Percentiles rank a stretch among this genome's conserved stretches.
Evolutionary conservation across 2,329 filamentous ascomycete genomes (phyloP).

Genomic region (Neocucurbitaria cava): DNA sequence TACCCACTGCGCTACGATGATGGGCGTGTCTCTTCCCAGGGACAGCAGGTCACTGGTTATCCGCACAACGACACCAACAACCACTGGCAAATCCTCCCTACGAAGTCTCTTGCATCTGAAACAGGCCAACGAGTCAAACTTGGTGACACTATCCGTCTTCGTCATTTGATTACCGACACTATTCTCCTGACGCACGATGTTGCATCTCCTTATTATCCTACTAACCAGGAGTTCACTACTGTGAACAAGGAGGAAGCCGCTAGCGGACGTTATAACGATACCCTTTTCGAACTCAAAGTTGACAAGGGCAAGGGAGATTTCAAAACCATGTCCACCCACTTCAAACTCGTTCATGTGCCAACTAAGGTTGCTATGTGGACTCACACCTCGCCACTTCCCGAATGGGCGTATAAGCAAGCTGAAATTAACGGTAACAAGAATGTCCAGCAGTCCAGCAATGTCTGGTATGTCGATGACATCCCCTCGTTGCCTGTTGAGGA

Average conservation of each 20-base stretch:
- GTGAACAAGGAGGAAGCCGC: slow-evolving; percentile 74
- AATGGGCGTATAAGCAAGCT: slow-evolving; percentile 96
- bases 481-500: slow-evolving; percentile 77
- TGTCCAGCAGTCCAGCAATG: slow-evolving; percentile 83
- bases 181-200: slow-evolving; percentile 94
- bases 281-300: slow-evolving; percentile 89
- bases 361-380: slow-evolving; percentile 99
- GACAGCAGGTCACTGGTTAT: slow-evolving; percentile 97
- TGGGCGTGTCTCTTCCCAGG: slow-evolving; percentile 92
- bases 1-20: slow-evolving; percentile 98
- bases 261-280: slow-evolving; percentile 81
- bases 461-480: slow-evolving; percentile 94
- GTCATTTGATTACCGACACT: slow-evolving; percentile 84
- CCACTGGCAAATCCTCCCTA: slow-evolving; percentile 90
- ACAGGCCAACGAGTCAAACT: slow-evolving; percentile 74
- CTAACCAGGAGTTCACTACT: slow-evolving; percentile 98
- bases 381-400: slow-evolving; percentile 90
- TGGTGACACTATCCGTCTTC: slow-evolving; percentile 84
- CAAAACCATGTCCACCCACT: slow-evolving; percentile 88
- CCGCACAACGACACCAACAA: slow-evolving; percentile 99
- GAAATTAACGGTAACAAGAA: slow-evolving; percentile 99
- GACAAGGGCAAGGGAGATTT: slow-evolving; percentile 86
- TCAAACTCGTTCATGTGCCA: slow-evolving; percentile 93
- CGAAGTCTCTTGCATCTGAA: slow-evolving; percentile 57
- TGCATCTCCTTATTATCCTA: slow-evolving; percentile 93